These are phyloP conservation scores for Pythium guiyangense DNA, from an alignment of 352 stramenopile species.

Conservation along the genomic window DNA sequence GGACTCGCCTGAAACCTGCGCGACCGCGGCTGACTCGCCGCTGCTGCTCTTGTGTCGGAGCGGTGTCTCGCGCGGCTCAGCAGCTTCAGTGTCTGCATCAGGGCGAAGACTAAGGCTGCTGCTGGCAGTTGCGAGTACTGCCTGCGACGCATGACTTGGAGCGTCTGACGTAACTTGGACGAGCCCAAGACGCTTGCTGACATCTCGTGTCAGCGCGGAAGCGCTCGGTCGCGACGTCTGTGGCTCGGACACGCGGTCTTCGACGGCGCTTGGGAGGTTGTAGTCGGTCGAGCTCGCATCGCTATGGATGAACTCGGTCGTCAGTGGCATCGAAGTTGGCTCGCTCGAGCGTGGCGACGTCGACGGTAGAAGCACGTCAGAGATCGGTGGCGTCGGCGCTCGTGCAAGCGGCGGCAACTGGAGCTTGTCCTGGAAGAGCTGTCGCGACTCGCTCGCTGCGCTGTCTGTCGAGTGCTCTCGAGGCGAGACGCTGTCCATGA, in stretches of 20 bases:
- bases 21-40: too few relatives aligned
- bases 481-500: neutral
- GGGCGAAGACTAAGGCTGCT: too few relatives aligned
- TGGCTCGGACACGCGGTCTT: neutral
- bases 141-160: too few relatives aligned
- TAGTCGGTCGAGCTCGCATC: neutral
- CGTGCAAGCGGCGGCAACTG: neutral
- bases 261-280: neutral
- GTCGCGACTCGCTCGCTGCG: neutral
- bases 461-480: neutral
- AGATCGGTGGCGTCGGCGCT: neutral
- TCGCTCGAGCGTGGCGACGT: neutral
- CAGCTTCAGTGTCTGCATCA: too few relatives aligned
- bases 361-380: too few relatives aligned
- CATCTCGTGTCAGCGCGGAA: neutral
- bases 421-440: too few relatives aligned
- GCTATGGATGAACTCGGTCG: neutral
- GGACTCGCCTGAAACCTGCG: too few relatives aligned
- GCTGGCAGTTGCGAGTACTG: neutral
- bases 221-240: neutral
- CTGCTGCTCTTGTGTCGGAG: too few relatives aligned
- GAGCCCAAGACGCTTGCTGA: neutral
- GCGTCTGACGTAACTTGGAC: too few relatives aligned
- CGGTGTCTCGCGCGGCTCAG: too few relatives aligned
- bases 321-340: neutral